Evolutionary conservation across 2,329 filamentous ascomycete genomes (phyloP).

Genomic region (Alternaria gansuensis): DNA sequence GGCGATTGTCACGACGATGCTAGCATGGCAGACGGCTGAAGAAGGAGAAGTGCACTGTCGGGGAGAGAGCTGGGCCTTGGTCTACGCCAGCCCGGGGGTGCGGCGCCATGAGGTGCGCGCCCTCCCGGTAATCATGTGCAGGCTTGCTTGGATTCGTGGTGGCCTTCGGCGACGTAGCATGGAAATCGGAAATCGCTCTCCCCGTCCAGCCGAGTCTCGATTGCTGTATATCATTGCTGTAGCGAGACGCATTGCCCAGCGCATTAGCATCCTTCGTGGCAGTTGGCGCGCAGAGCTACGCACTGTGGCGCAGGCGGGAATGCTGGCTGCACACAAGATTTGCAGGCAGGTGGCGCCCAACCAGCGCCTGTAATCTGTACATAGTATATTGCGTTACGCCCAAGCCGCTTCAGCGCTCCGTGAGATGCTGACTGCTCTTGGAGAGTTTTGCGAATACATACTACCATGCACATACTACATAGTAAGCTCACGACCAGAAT

Average conservation of each 20-base stretch:
- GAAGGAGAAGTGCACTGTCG: not conserved
- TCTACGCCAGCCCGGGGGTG: conserved; percentile 17
- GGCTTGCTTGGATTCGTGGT: conserved; percentile 22
- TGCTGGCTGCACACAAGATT: not conserved
- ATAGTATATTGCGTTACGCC: conserved; percentile 1
- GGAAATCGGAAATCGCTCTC: conserved; percentile 10
- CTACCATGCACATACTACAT: no score
- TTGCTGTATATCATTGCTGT: conserved; percentile 20
- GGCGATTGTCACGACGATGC: not conserved
- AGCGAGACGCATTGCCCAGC: conserved; percentile 11
- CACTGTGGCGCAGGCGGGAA: conserved; percentile 10
- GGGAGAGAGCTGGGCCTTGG: conserved; percentile 13
- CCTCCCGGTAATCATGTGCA: conserved; percentile 28
- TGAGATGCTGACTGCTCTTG: conserved; percentile 33
- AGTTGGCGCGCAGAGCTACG: conserved; percentile 6
- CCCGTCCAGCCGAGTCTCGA: conserved; percentile 17
- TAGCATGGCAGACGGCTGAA: not conserved
- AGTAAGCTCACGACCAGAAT: conserved; percentile 15
- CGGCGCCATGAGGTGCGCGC: conserved; percentile 24
- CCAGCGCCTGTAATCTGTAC: conserved; percentile 1
- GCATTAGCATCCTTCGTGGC: conserved; percentile 8
- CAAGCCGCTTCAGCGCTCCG: conserved; percentile 10
- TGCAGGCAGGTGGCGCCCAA: not conserved
- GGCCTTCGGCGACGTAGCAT: conserved; percentile 29
- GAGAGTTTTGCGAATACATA: conserved; percentile 13